Evolutionary conservation across 148 eudicot genomes (phyloP).

Genomic region (Fagopyrum esculentum): DNA sequence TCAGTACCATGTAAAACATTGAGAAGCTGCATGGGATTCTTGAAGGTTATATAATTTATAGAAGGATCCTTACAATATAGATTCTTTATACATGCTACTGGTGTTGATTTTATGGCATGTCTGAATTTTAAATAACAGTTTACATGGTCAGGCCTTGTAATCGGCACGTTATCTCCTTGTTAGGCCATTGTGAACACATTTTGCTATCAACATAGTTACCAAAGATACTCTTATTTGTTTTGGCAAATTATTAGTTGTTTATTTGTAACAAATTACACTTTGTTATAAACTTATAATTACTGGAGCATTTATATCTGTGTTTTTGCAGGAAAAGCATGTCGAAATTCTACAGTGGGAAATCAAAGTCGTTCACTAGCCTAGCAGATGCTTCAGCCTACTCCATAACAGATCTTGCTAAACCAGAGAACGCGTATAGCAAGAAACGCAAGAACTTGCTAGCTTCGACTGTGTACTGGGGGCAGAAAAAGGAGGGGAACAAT

Average conservation of each 20-base stretch:
- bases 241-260: not conserved
- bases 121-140: not conserved
- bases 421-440: constrained; percentile 51
- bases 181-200: too few species aligned
- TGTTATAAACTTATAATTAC: too few species aligned
- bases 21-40: too few species aligned
- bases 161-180: too few species aligned
- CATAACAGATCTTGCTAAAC: constrained; percentile 48
- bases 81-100: not conserved
- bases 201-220: too few species aligned
- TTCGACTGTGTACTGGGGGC: constrained; percentile 22
- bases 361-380: constrained; percentile 63
- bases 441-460: constrained; percentile 55
- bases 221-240: too few species aligned
- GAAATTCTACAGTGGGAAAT: constrained; percentile 52
- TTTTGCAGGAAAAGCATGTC: constrained; percentile 53
- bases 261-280: too few species aligned
- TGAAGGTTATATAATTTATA: not conserved
- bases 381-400: constrained; percentile 44
- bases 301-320: not conserved
- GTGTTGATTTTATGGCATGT: not conserved
- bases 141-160: not conserved
- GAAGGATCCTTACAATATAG: not conserved
- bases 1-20: too few species aligned
- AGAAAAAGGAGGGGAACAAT: constrained; percentile 22